Conservation (phyloP, 139 green algal species). For the Zygnema cylindricum region DNA sequence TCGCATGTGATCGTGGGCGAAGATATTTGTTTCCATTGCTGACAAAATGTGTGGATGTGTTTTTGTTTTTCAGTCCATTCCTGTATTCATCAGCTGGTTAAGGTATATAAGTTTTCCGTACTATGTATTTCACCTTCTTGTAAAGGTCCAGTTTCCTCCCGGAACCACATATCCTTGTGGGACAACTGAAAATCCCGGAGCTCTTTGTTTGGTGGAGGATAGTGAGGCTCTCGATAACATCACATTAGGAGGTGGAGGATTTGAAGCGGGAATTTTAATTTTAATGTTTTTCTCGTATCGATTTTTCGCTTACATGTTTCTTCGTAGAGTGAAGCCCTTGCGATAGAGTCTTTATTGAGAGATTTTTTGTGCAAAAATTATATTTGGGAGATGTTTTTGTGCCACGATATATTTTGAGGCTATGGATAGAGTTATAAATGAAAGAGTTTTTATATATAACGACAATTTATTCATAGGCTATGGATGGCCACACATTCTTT, state of each 20-base stretch:
- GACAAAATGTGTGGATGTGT: background rate
- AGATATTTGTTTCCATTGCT: background rate
- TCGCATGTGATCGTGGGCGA: background rate
- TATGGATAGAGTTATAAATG: too few relatives aligned
- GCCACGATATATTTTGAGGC: too few relatives aligned
- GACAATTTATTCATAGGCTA: too few relatives aligned
- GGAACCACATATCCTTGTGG: constrained; percentile 17
- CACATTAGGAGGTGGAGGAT: background rate
- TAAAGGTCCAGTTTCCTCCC: constrained; percentile 38
- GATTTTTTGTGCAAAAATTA: too few relatives aligned
- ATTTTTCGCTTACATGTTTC: constrained; percentile 9
- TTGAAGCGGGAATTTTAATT: background rate
- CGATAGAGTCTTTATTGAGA: too few relatives aligned
- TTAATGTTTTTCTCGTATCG: constrained; percentile 19
- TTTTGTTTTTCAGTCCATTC: constrained; percentile 64
- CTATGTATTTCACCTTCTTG: constrained; percentile 59
- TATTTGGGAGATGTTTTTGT: too few relatives aligned
- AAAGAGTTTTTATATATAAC: too few relatives aligned
- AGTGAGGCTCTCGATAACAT: background rate
- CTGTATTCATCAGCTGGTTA: constrained; percentile 70
- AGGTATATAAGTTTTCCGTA: constrained; percentile 72
- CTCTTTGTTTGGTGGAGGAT: background rate
- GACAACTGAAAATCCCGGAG: background rate
- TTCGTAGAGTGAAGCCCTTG: constrained; percentile 34
- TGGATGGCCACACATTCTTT: too few relatives aligned